Evolutionary conservation across 2,329 filamentous ascomycete genomes (phyloP).

Genomic region (Volutella citrinella): DNA sequence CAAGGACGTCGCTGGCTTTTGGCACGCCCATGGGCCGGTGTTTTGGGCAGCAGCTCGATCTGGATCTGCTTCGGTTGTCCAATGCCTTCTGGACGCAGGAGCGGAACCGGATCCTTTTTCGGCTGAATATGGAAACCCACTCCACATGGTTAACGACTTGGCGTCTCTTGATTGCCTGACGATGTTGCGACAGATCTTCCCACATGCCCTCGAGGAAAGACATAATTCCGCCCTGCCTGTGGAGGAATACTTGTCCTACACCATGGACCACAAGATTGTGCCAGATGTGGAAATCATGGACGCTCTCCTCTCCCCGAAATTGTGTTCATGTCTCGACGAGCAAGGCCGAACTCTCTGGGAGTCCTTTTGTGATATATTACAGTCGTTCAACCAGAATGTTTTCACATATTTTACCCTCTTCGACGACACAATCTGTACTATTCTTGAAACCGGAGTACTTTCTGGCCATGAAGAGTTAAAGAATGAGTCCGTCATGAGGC

Average conservation of each 20-base stretch:
- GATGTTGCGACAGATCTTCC: not conserved
- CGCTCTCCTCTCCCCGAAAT: not conserved
- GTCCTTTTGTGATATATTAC: slow-evolving; percentile 2
- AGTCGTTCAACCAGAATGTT: no score
- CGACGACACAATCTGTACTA: no score
- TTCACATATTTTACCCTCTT: no score
- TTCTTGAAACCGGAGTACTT: no score
- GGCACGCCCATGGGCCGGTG: not conserved
- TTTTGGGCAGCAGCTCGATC: not conserved
- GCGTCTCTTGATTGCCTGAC: not conserved
- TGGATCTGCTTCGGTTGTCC: not conserved
- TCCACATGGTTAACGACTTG: not conserved
- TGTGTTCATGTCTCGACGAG: no score
- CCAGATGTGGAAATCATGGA: not conserved
- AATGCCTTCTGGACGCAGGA: not conserved
- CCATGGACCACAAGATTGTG: fast-evolving
- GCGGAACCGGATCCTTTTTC: not conserved
- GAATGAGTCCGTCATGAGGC: not conserved
- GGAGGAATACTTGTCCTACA: not conserved
- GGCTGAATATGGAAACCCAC: not conserved
- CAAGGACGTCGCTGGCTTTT: not conserved
- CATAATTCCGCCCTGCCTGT: not conserved
- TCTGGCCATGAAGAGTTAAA: not conserved
- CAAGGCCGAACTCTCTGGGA: not conserved
- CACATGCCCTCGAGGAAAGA: not conserved